A percentile compares a stretch with the other conserved stretches of the same genome.
Conservation (phyloP, 371 early-diverging fungal genomes). For the Mucor velutinosus region DNA sequence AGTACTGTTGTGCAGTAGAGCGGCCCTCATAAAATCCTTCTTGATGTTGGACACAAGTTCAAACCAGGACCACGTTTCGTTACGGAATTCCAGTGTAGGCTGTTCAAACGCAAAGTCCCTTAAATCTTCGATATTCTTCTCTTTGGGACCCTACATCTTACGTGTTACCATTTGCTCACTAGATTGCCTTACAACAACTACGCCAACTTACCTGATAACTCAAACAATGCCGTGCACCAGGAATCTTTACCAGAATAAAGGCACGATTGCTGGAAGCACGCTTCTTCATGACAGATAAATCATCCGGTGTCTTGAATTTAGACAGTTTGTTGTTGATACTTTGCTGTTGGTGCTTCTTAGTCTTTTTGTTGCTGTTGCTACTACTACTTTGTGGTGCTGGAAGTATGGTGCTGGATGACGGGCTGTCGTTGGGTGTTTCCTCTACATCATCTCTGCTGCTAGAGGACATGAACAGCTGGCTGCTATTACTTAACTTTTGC, state of each 20-base stretch:
- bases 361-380: constrained; percentile 1
- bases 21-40: constrained; percentile 56
- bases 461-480: neutral
- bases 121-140: constrained; percentile 73
- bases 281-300: constrained; percentile 61
- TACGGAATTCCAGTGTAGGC: constrained; percentile 73
- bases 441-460: constrained; percentile 1
- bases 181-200: neutral
- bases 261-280: constrained; percentile 67
- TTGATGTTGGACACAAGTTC: constrained; percentile 66
- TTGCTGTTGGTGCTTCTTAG: constrained; percentile 2
- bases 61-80: constrained; percentile 75
- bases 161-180: too few relatives aligned
- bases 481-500: neutral
- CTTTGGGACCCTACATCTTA: constrained; percentile 54
- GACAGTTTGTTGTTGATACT: constrained; percentile 5
- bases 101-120: constrained; percentile 67
- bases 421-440: constrained; percentile 4
- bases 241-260: constrained; percentile 75
- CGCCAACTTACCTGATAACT: constrained; percentile 68
- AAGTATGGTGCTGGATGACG: neutral
- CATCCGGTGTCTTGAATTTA: constrained; percentile 23
- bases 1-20: constrained; percentile 44
- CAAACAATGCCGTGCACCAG: constrained; percentile 65
- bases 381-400: neutral